Percentiles rank a stretch among this genome's conserved stretches.
Conservation (phyloP, 441 rosid species). For the Populus hybrid region DNA sequence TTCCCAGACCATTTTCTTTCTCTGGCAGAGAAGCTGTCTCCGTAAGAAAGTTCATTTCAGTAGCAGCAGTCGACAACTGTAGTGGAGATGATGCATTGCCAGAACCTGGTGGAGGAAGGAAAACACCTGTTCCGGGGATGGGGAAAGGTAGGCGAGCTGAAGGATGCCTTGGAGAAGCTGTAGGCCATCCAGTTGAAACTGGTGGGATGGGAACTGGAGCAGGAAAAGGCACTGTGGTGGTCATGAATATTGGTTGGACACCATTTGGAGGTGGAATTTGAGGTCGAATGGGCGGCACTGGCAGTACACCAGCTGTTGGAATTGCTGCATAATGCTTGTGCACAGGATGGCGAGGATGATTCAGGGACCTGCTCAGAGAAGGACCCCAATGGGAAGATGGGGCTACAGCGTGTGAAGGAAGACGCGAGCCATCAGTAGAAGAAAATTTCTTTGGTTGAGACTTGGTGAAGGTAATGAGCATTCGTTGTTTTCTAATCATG, state of each 20-base stretch:
- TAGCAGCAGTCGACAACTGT: constrained; percentile 23
- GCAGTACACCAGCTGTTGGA: constrained; percentile 47
- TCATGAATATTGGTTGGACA: constrained; percentile 48
- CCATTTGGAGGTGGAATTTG: constrained; percentile 56
- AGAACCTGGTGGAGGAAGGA: constrained; percentile 68
- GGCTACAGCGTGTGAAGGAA: constrained; percentile 29
- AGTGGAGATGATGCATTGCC: constrained; percentile 40
- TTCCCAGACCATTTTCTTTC: constrained; percentile 30
- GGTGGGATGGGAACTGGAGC: constrained; percentile 62
- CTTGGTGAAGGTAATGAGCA: constrained; percentile 72
- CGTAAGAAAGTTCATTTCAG: constrained; percentile 16
- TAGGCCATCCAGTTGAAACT: constrained; percentile 58
- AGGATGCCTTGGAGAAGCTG: constrained; percentile 54
- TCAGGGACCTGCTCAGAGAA: constrained; percentile 50
- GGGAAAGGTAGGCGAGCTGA: constrained; percentile 53
- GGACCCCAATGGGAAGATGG: constrained; percentile 56
- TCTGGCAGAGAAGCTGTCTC: constrained; percentile 24
- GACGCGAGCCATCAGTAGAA: constrained; percentile 34
- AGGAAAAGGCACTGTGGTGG: constrained; percentile 52
- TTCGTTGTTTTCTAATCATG: constrained; percentile 56
- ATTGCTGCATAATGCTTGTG: constrained; percentile 56
- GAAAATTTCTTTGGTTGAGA: constrained; percentile 51
- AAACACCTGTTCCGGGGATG: constrained; percentile 83
- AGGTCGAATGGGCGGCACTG: constrained; percentile 53
- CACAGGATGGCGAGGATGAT: constrained; percentile 46